Evolutionary conservation across 2,329 filamentous ascomycete genomes (phyloP).

Genomic region (Fusarium sambucinum): DNA sequence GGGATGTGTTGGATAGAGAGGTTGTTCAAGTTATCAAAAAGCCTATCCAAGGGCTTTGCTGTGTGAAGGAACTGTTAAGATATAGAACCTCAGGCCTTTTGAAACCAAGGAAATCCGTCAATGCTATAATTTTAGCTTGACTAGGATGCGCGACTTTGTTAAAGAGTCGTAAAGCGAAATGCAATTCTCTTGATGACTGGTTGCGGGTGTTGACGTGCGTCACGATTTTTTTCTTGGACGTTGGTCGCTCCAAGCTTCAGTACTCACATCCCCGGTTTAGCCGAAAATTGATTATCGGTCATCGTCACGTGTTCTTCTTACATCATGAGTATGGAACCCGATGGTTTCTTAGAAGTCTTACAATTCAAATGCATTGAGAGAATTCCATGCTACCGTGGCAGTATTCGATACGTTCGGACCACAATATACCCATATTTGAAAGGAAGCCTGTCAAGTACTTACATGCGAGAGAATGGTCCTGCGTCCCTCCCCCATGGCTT

Average conservation of each 20-base stretch:
- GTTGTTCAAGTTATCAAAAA: conserved; percentile 20
- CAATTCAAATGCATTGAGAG: neutral
- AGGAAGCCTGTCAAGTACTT: neutral
- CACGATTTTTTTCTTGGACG: conserved; percentile 48
- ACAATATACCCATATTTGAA: neutral
- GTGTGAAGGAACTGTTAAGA: conserved; percentile 2
- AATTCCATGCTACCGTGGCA: neutral
- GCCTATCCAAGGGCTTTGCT: conserved; percentile 22
- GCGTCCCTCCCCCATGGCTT: neutral
- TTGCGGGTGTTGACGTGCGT: conserved; percentile 44
- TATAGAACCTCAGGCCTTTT: neutral
- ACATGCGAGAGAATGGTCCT: neutral
- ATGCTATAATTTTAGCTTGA: neutral
- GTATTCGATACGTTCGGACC: neutral
- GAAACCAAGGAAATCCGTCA: neutral
- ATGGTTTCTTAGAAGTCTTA: neutral
- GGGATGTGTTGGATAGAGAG: conserved; percentile 5
- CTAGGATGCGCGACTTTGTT: neutral
- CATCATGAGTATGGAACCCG: neutral
- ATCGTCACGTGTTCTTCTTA: conserved; percentile 41
- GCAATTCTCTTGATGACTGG: conserved; percentile 33
- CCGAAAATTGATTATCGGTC: conserved; percentile 32
- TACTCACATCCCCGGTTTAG: conserved; percentile 37
- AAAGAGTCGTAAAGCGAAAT: conserved; percentile 24
- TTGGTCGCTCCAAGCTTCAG: conserved; percentile 13